Evolutionary conservation across 768 basidiomycete genomes (phyloP), one percentile per base, ranked within the genome.

Genomic region (Pholiota conissans): DNA sequence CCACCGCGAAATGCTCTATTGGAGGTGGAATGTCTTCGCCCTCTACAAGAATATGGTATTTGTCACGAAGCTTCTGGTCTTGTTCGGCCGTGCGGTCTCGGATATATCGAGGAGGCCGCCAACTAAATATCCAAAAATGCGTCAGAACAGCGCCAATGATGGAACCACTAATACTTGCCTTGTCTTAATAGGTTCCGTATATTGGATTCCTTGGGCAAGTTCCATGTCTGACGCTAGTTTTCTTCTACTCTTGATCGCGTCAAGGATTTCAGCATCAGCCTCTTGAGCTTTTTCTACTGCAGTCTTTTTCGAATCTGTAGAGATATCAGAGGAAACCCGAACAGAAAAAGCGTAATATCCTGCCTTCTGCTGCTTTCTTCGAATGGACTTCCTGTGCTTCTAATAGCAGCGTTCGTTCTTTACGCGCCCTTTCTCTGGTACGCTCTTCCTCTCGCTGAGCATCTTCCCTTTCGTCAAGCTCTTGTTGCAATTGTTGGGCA

Each of bases 311-410:
- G 93, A 87, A 73, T 98, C 95, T 78, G 63, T 46, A 40, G 56
- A 49, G 42, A 22, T 13, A 64, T 55, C 40, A 8, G 48, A 47
- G 32, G 39, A 45, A 26, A 34, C 27, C n/a, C 6, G 48, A 18
- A 1, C 49, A 24, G 29, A 49, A 57, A 55, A 18, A 14, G 28
- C 24, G 20, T 39, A 40, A 42, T 53, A 16, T 67, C 75, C 46
- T 53, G 92, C 93, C 90, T 76, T 96, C 91, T 53, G 79, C 81
- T 3, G 90, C 92, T 72, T 89, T 93, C 71, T 80, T 80, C 24
- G 81, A 80, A 67, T 96, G 93, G 29, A 98, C 95, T 68, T 98
- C 96, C 73, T 98, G 94, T 1, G 97, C 97, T 70, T 97, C 95
- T 66, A 94, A 71, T 49, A 99, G 74, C 48, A 99, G 74, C 0